These are phyloP conservation scores for Nissolia schottii DNA, from an alignment of 306 rosid species.

Conservation along the genomic window DNA sequence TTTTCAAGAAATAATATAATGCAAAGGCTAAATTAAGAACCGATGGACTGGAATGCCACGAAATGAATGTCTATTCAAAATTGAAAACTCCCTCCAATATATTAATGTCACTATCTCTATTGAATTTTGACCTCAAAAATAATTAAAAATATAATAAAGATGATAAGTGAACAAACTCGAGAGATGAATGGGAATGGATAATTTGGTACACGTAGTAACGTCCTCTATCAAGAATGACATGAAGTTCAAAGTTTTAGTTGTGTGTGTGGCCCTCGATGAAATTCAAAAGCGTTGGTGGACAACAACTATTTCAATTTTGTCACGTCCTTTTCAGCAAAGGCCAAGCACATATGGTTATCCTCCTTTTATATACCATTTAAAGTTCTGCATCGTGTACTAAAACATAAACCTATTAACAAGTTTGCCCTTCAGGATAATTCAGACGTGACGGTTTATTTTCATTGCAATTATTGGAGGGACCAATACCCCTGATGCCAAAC, in stretches of 20 bases:
- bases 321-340: slow-evolving; percentile 25
- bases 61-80: slow-evolving; percentile 21
- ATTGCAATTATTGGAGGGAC: slow-evolving; percentile 31
- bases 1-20: not conserved
- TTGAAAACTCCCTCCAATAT: slow-evolving; percentile 16
- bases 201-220: not conserved
- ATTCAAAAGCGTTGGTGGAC: not conserved
- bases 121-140: slow-evolving; percentile 8
- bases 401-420: not conserved
- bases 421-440: slow-evolving; percentile 19
- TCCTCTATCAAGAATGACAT: not conserved
- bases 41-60: not conserved
- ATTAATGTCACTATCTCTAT: not conserved
- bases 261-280: slow-evolving; percentile 19
- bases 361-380: slow-evolving; percentile 5
- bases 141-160: not conserved
- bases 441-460: not conserved
- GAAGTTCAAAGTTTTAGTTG: slow-evolving; percentile 12
- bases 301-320: not conserved
- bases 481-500: not conserved
- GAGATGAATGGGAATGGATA: not conserved
- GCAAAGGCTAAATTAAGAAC: not conserved
- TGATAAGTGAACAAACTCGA: not conserved
- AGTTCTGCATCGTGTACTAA: not conserved
- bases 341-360: slow-evolving; percentile 4